Evolutionary conservation across 176 grass and related monocot genomes (phyloP).

Genomic region (Bolboschoenus planiculmis): DNA sequence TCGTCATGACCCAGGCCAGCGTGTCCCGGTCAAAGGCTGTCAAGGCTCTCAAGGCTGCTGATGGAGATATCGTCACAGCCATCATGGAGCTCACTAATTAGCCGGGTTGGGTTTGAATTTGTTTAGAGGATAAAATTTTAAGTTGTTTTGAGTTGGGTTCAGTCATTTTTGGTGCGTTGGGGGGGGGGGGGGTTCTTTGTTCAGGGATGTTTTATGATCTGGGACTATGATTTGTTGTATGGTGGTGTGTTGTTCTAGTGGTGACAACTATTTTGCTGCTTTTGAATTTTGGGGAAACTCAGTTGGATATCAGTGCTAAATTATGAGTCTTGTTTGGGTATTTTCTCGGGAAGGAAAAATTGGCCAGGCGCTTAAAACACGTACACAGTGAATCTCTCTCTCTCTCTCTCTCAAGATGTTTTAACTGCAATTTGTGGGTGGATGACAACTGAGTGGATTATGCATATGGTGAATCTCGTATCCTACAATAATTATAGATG

Average conservation of each 20-base stretch:
- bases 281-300: background rate
- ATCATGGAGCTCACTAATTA: constrained; percentile 71
- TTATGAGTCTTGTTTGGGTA: background rate
- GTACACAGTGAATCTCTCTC: too few relatives aligned
- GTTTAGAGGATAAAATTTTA: background rate
- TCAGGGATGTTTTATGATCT: background rate
- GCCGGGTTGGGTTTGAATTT: background rate
- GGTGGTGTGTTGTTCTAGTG: constrained; percentile 8
- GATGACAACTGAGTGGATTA: too few relatives aligned
- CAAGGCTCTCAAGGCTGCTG: constrained; percentile 33
- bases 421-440: too few relatives aligned
- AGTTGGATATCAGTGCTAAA: background rate
- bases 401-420: too few relatives aligned
- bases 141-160: background rate
- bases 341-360: background rate
- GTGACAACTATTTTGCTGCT: constrained; percentile 6
- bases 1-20: constrained; percentile 56
- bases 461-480: too few relatives aligned
- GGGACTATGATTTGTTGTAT: background rate
- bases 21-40: constrained; percentile 48
- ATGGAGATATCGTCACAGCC: constrained; percentile 59
- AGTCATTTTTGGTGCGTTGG: background rate
- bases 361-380: background rate
- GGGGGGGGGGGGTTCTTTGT: background rate
- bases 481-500: too few relatives aligned